Evolutionary conservation across 2,329 filamentous ascomycete species (phyloP).

Genomic region (Dothistroma septosporum): DNA sequence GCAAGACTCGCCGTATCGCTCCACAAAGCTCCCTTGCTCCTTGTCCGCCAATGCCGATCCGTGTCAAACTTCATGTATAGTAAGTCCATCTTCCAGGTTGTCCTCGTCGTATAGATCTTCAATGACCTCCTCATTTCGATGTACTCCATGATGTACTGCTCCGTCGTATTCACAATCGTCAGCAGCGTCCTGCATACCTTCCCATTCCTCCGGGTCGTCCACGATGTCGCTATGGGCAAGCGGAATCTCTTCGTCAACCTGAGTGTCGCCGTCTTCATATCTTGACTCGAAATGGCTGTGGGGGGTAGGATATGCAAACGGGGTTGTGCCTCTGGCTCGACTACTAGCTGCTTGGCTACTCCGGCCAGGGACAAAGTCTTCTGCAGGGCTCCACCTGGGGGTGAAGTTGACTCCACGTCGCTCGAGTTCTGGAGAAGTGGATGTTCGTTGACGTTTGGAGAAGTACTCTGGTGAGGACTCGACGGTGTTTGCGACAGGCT

Average conservation of each 20-base stretch:
- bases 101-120: slow-evolving; percentile 17
- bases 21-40: background rate
- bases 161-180: background rate
- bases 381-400: slow-evolving; percentile 41
- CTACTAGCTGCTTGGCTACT: slow-evolving; percentile 38
- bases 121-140: slow-evolving; percentile 22
- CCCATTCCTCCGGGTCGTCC: slow-evolving; percentile 30
- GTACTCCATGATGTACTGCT: slow-evolving; percentile 1
- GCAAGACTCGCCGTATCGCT: background rate
- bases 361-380: slow-evolving; percentile 23
- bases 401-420: slow-evolving; percentile 37
- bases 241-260: slow-evolving; percentile 15
- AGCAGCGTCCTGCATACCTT: slow-evolving; percentile 37
- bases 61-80: slow-evolving; percentile 22
- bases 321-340: slow-evolving; percentile 48
- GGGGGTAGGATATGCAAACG: slow-evolving; percentile 70
- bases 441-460: slow-evolving; percentile 49
- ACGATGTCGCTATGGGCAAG: slow-evolving; percentile 12
- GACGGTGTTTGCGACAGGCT: slow-evolving; percentile 28
- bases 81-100: slow-evolving; percentile 19
- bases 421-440: slow-evolving; percentile 51
- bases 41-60: background rate
- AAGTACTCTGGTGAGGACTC: slow-evolving; percentile 18
- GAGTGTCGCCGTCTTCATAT: slow-evolving; percentile 32
- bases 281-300: slow-evolving; percentile 50